A percentile compares a stretch with the other conserved stretches of the same genome.
Conservation (phyloP, 345 rosid genomes). For the Camelina sativa region DNA sequence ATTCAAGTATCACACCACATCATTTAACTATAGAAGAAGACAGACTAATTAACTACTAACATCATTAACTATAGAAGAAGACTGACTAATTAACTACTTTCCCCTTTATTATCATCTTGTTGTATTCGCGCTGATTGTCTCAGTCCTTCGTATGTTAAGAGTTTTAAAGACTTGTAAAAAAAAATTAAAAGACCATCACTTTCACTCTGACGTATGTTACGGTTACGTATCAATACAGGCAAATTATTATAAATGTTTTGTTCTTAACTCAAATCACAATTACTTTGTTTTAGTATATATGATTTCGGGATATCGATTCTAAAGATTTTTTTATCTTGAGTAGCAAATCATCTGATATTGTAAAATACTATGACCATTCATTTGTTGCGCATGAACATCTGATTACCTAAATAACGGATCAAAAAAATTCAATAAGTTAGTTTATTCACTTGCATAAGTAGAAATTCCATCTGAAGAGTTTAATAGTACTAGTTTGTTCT, state of each 20-base stretch:
- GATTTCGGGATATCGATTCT: not conserved
- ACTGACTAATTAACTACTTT: not conserved
- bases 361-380: not conserved
- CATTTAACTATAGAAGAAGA: too few species aligned
- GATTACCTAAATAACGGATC: not conserved
- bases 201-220: conserved; percentile 17
- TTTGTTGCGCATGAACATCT: not conserved
- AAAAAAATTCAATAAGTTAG: not conserved
- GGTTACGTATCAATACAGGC: not conserved
- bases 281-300: not conserved
- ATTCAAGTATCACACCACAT: conserved; percentile 12
- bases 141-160: conserved; percentile 1
- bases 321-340: not conserved
- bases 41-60: too few species aligned
- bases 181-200: conserved; percentile 22
- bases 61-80: conserved; percentile 20
- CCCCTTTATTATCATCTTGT: not conserved
- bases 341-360: not conserved
- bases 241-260: not conserved
- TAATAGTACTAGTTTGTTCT: conserved; percentile 14
- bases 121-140: not conserved
- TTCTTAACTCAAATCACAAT: not conserved
- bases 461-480: conserved; percentile 9
- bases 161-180: not conserved
- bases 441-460: conserved; percentile 17